A percentile compares a stretch with the other conserved stretches of the same genome.
These are phyloP conservation scores for Bonia amplexicaulis DNA, from an alignment of 176 grass and related monocot genomes.

Conservation along the genomic window DNA sequence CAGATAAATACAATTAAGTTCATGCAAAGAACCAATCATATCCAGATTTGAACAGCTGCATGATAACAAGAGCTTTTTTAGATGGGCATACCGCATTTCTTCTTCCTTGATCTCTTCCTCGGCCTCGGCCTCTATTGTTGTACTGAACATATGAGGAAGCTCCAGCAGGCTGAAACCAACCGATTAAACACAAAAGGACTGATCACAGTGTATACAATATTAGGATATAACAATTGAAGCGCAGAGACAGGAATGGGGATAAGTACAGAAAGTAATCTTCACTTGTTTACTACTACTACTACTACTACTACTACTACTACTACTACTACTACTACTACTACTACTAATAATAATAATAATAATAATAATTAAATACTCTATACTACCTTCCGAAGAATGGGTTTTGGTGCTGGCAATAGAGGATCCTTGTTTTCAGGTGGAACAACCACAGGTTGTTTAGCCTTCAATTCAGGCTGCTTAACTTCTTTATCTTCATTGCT, in stretches of 20 bases:
- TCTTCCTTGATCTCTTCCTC: slow-evolving; percentile 67
- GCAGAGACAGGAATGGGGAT: neutral
- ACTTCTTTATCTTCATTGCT: slow-evolving; percentile 35
- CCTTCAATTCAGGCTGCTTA: slow-evolving; percentile 41
- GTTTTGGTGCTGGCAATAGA: slow-evolving; percentile 63
- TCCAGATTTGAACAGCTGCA: neutral
- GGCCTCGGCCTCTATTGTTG: slow-evolving; percentile 60
- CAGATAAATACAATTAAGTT: neutral
- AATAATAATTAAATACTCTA: neutral
- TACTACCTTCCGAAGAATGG: slow-evolving; percentile 59
- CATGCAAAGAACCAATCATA: neutral
- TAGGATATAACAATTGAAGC: neutral
- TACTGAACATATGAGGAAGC: slow-evolving; percentile 51
- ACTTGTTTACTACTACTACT: neutral
- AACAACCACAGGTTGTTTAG: slow-evolving; percentile 41
- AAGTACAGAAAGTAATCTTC: neutral
- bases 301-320: too few species aligned
- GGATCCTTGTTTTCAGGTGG: slow-evolving; percentile 54
- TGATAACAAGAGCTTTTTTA: neutral
- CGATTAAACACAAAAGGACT: neutral
- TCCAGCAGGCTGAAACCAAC: slow-evolving; percentile 54
- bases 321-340: too few species aligned
- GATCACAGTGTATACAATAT: slow-evolving; percentile 7
- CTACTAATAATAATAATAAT: too few species aligned
- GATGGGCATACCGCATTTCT: slow-evolving; percentile 51